Evolutionary conservation across 1,284 basidiomycete genomes (phyloP), one percentile per base, ranked within the genome.

Genomic region (Testicularia cyperi): DNA sequence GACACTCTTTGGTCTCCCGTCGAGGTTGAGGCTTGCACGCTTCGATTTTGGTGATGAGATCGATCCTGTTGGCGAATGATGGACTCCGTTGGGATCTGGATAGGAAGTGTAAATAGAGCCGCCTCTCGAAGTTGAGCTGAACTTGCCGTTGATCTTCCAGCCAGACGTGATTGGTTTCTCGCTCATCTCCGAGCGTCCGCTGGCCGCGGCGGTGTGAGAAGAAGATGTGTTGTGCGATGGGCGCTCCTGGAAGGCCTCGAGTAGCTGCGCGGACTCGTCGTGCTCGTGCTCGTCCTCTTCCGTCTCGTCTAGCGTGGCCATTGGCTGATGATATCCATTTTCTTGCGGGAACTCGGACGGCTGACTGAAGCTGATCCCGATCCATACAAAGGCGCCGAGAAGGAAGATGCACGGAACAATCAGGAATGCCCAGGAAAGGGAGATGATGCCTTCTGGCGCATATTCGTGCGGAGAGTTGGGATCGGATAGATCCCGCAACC

Each of bases 141-240:
- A 61, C 19, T 61, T 61, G 46, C 38, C 14, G 31, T 44, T 48
- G 43, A 61, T 61, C 46, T 54, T 61, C 57, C 57, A 61, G 4
- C 41, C 25, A 1, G 49, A 60, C 30, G 26, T 36, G 2, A 42
- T 38, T 1, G 38, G 26, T 15, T n/a, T n/a, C 6, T 12, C 8
- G 10, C 18, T 7, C 14, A 15, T 15, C 18, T 19, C 9, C 18
- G 8, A 9, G 8, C 18, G 10, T 9, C 16, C 18, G 30, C 10
- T 18, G 6, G 9, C 8, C 10, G 9, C 16, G 8, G 19, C 6
- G 18, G 9, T 22, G 20, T 9, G 19, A 26, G 8, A 8, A 26
- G 18, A n/a, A 19, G 22, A 23, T 24, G 33, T 9, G 13, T 33
- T 30, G 20, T 57, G 47, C 8, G 54, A 57, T 33, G 51, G 47